Percentiles rank a stretch among this genome's conserved stretches.
These are phyloP conservation scores for Yamadazyma membranifaciens DNA, from an alignment of 1,139 yeast species.

Conservation along the genomic window DNA sequence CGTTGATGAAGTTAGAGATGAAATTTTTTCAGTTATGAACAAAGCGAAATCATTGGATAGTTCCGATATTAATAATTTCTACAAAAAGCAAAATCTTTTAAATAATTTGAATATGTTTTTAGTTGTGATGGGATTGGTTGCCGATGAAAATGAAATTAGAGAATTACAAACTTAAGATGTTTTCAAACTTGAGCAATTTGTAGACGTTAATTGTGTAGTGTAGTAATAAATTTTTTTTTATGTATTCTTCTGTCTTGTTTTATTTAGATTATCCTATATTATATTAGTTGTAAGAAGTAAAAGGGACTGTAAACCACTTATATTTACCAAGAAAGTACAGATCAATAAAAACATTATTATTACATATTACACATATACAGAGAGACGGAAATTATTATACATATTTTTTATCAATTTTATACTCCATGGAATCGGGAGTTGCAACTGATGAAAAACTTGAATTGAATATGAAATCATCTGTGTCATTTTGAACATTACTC, in stretches of 20 bases:
- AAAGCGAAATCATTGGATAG: slow-evolving; percentile 70
- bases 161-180: slow-evolving; percentile 35
- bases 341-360: not conserved
- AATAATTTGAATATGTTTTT: slow-evolving; percentile 87
- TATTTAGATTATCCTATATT: not conserved
- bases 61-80: slow-evolving; percentile 51
- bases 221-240: slow-evolving; percentile 4
- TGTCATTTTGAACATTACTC: slow-evolving; percentile 18
- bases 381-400: not conserved
- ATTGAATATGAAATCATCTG: slow-evolving; percentile 13
- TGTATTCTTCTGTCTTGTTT: not conserved
- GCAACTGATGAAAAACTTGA: slow-evolving; percentile 15
- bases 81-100: slow-evolving; percentile 63
- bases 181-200: slow-evolving; percentile 10
- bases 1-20: slow-evolving; percentile 92
- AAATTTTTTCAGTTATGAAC: slow-evolving; percentile 85
- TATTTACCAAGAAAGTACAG: not conserved
- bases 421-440: slow-evolving; percentile 20
- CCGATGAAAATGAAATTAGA: slow-evolving; percentile 65
- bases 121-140: slow-evolving; percentile 95
- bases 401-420: slow-evolving; percentile 8
- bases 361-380: not conserved
- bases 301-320: too few relatives aligned
- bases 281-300: not conserved
- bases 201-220: not conserved